Base-by-base conservation (phyloP, 805 yeast species). In the Nakazawaea wickerhamii region DNA sequence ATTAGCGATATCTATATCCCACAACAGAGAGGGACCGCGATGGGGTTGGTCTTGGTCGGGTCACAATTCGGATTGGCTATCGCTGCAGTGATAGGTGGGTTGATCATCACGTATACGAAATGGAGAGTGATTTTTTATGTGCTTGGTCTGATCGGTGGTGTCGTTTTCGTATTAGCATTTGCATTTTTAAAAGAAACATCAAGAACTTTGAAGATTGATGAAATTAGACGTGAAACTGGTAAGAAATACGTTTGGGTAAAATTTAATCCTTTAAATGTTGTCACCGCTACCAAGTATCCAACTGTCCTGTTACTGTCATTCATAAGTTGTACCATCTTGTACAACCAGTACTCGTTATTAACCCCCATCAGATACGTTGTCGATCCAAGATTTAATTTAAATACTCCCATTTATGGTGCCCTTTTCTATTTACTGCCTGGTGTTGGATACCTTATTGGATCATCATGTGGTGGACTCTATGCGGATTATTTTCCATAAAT, bases 341-440 rank as follows among this genome's bases (percentile, higher is more conserved):
- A 66, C 59, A 70, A 67, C 48, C 75, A 76, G 81, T 75, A 70
- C 50, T 55, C 67, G 3, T 49, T 75, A 15, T 55, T 75, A 40
- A 77, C 82, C 0, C 83, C 83, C 1, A 75, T 77, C 33, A 55
- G 81, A 48, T 65, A 69, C 34, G 77, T 77, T 8, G 67, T 77
- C 41, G 75, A 75, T 50, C 82, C 82, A 4, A 53, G 81, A 43
- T 77, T 76, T 58, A 51, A 69, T 32, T 55, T 77, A 23, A 61
- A 61, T 0, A 51, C 65, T 15, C 81, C 83, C 0, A 52, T 77
- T 2, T 65, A 64, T 44, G 74, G 78, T 31, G 70, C 78, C 0
- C 55, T 77, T 17, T 76, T 77, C 50, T 77, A 77, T 49, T 53
- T 77, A 4, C 71, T 81, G 3, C 81, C 82, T 0, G 82, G 81